phyloP scores from a whole-genome alignment of 2,329 filamentous ascomycete species.

The Emmonsiellopsis sp. region DNA sequence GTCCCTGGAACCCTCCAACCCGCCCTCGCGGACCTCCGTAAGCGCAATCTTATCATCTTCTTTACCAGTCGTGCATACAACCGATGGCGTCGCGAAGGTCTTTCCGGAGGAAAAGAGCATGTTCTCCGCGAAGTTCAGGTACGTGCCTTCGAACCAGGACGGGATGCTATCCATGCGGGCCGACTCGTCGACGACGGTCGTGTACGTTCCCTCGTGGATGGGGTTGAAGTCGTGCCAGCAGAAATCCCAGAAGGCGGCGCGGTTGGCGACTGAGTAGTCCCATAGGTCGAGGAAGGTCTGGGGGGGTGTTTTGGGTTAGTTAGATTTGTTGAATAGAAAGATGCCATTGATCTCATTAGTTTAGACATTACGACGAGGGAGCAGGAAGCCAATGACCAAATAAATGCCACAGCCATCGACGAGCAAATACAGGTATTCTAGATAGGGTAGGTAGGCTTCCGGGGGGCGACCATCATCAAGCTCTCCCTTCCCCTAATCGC shows the following conservation, averaged over 20 bases:
- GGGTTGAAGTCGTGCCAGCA: constrained; percentile 52
- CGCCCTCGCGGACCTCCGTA: constrained; percentile 50
- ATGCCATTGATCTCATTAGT: no score
- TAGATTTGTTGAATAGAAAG: no score
- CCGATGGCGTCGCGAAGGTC: constrained; percentile 32
- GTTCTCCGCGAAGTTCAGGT: constrained; percentile 73
- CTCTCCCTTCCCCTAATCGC: no score
- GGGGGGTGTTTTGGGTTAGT: constrained; percentile 3
- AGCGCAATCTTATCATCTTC: constrained; percentile 62
- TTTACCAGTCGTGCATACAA: constrained; percentile 51
- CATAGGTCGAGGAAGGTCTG: constrained; percentile 63
- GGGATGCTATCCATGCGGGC: constrained; percentile 63
- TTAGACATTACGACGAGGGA: no score
- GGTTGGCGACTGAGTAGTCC: constrained; percentile 55
- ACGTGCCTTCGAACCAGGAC: constrained; percentile 66
- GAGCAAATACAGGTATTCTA: no score
- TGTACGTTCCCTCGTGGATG: constrained; percentile 55
- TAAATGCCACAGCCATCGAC: no score
- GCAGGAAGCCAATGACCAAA: no score
- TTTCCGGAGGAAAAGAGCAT: constrained; percentile 52
- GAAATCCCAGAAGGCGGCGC: constrained; percentile 57
- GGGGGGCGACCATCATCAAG: no score
- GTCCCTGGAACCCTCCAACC: constrained; percentile 28
- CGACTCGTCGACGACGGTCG: constrained; percentile 57
- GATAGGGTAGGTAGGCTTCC: no score